These are phyloP conservation scores for Gloeostereum incarnatum DNA, from an alignment of 768 basidiomycete species.

Conservation along the genomic window DNA sequence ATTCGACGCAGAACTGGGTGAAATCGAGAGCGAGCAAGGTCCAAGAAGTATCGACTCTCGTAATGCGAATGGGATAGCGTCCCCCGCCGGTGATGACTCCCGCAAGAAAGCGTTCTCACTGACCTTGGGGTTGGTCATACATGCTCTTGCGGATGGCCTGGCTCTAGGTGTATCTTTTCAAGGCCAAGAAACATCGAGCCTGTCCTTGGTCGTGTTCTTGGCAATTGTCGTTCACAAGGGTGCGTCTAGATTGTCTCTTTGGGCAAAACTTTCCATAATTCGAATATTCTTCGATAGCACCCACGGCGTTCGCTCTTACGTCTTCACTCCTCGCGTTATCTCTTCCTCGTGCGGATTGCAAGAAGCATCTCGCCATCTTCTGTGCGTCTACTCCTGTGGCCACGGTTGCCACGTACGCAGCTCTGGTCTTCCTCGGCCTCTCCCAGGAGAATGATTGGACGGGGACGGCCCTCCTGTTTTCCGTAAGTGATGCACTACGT, in stretches of 20 bases:
- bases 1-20: constrained; percentile 58
- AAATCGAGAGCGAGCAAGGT: constrained; percentile 37
- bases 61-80: background rate
- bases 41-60: constrained; percentile 7
- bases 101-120: constrained; percentile 53
- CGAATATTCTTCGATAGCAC: constrained; percentile 39
- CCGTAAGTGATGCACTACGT: constrained; percentile 38
- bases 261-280: background rate
- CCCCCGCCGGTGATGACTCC: constrained; percentile 11
- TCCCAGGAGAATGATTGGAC: constrained; percentile 45
- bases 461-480: constrained; percentile 74
- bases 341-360: constrained; percentile 61
- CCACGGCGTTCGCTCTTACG: constrained; percentile 84
- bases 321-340: constrained; percentile 73
- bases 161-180: constrained; percentile 74
- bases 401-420: constrained; percentile 65
- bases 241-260: constrained; percentile 9
- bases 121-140: constrained; percentile 79
- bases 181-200: constrained; percentile 19
- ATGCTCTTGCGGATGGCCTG: constrained; percentile 88
- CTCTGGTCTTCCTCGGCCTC: constrained; percentile 48
- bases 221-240: constrained; percentile 93
- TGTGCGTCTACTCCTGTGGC: constrained; percentile 77
- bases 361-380: constrained; percentile 70
- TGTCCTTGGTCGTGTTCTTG: constrained; percentile 83